These are phyloP conservation scores for Xerocomus potaroensis DNA, from an alignment of 768 basidiomycete species.

Conservation along the genomic window DNA sequence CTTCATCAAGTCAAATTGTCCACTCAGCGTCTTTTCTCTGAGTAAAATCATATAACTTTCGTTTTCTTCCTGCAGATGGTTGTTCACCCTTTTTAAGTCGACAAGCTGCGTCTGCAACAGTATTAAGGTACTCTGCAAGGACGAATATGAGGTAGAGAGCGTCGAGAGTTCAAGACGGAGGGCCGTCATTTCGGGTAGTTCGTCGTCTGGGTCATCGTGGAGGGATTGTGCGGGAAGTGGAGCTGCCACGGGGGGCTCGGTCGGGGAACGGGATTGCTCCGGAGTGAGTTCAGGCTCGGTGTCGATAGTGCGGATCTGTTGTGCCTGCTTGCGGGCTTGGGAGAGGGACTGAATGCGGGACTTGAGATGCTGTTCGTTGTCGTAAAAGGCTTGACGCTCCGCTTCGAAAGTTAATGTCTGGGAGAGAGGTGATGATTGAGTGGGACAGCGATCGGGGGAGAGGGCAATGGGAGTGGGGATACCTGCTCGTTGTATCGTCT, in stretches of 20 bases:
- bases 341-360: constrained; percentile 80
- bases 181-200: constrained; percentile 85
- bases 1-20: constrained; percentile 75
- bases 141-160: constrained; percentile 78
- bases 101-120: constrained; percentile 79
- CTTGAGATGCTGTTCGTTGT: constrained; percentile 91
- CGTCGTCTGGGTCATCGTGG: constrained; percentile 56
- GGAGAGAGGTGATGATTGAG: constrained; percentile 5
- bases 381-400: constrained; percentile 88
- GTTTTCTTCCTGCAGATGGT: constrained; percentile 90
- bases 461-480: constrained; percentile 4
- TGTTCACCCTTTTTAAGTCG: constrained; percentile 85
- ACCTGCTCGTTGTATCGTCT: constrained; percentile 90
- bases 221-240: constrained; percentile 41
- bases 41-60: constrained; percentile 95
- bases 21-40: constrained; percentile 85
- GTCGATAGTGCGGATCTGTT: constrained; percentile 32
- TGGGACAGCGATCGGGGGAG: constrained; percentile 13
- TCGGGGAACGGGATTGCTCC: constrained; percentile 31
- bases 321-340: constrained; percentile 56
- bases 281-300: constrained; percentile 40
- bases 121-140: constrained; percentile 79
- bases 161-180: constrained; percentile 82
- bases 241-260: constrained; percentile 20
- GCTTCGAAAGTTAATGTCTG: constrained; percentile 88